Percentiles rank a stretch among this genome's conserved stretches.
phyloP scores from a whole-genome alignment of 495 filamentous ascomycete genomes.

The Penicillium alfredii region DNA sequence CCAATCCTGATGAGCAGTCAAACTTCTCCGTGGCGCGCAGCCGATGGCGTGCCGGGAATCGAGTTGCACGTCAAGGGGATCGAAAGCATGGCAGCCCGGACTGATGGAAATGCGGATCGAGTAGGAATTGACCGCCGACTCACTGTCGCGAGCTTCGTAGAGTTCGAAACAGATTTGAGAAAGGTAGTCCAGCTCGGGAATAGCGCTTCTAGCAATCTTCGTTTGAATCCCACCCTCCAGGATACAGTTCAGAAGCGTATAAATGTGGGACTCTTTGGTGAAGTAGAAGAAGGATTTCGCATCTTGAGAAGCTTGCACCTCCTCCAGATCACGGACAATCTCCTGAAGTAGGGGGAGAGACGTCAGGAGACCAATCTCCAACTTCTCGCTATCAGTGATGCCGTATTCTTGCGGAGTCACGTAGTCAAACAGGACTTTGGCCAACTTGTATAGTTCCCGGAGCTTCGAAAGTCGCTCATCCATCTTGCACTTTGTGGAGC shows the following conservation, averaged over 20 bases:
- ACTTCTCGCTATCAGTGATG: constrained; percentile 87
- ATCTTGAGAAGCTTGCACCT: constrained; percentile 87
- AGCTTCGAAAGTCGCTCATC: constrained; percentile 82
- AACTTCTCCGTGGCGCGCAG: constrained; percentile 76
- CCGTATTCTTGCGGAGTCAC: constrained; percentile 98
- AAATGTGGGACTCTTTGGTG: constrained; percentile 97
- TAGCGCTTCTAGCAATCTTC: constrained; percentile 83
- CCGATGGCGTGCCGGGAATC: constrained; percentile 94
- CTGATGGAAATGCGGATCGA: constrained; percentile 93
- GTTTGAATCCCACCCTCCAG: constrained; percentile 92
- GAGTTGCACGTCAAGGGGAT: constrained; percentile 90
- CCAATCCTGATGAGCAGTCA: constrained; percentile 93
- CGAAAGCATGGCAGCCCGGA: constrained; percentile 91
- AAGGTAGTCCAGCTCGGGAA: constrained; percentile 96
- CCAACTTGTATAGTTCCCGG: constrained; percentile 83
- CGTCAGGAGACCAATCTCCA: constrained; percentile 93
- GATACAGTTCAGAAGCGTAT: constrained; percentile 96
- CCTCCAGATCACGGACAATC: constrained; percentile 94
- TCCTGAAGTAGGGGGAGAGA: constrained; percentile 89
- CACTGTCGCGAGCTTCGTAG: constrained; percentile 84
- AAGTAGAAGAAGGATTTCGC: constrained; percentile 98
- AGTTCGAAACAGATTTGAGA: constrained; percentile 96
- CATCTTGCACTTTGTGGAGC: constrained; percentile 71
- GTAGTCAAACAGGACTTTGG: constrained; percentile 95
- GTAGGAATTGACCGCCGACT: constrained; percentile 72